Conservation (phyloP, 768 basidiomycete species). For the Podaxis rugospora region DNA sequence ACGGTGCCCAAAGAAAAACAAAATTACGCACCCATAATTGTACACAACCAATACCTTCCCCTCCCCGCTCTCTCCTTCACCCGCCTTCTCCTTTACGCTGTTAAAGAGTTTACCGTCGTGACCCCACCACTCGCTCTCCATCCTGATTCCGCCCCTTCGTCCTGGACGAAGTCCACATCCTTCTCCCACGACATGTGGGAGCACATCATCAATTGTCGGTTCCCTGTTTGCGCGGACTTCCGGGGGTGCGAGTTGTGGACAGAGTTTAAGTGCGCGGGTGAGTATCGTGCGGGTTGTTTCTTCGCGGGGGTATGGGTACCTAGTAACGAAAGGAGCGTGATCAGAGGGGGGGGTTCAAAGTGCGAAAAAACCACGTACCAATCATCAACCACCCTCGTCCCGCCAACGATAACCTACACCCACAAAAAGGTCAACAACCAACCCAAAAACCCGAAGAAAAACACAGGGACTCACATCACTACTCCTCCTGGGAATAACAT, state of each 20-base stretch:
- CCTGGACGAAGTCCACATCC: conserved; percentile 52
- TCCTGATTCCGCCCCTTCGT: conserved; percentile 55
- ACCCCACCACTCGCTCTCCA: conserved; percentile 41
- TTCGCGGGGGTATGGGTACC: conserved; percentile 62
- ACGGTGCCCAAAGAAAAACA: not conserved
- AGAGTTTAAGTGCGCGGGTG: conserved; percentile 42
- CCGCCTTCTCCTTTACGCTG: conserved; percentile 16
- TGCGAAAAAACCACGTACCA: conserved; percentile 35
- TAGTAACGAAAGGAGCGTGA: conserved; percentile 16
- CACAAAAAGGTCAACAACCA: not conserved
- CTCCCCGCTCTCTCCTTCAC: conserved; percentile 12
- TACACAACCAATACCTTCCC: conserved; percentile 22
- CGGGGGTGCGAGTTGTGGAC: conserved; percentile 55
- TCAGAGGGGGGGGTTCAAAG: not conserved
- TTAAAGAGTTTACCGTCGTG: conserved; percentile 16
- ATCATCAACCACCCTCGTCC: conserved; percentile 53
- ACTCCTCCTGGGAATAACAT: conserved; percentile 59
- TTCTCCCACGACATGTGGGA: conserved; percentile 45
- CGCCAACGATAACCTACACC: conserved; percentile 52
- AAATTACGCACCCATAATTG: conserved; percentile 29
- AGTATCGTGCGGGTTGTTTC: conserved; percentile 62
- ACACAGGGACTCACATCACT: conserved; percentile 37
- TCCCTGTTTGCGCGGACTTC: conserved; percentile 42
- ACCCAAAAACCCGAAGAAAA: not conserved
- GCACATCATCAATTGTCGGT: conserved; percentile 46